Evolutionary conservation across 495 filamentous ascomycete genomes (phyloP).

Genomic region (Aspergillus homomorphus): DNA sequence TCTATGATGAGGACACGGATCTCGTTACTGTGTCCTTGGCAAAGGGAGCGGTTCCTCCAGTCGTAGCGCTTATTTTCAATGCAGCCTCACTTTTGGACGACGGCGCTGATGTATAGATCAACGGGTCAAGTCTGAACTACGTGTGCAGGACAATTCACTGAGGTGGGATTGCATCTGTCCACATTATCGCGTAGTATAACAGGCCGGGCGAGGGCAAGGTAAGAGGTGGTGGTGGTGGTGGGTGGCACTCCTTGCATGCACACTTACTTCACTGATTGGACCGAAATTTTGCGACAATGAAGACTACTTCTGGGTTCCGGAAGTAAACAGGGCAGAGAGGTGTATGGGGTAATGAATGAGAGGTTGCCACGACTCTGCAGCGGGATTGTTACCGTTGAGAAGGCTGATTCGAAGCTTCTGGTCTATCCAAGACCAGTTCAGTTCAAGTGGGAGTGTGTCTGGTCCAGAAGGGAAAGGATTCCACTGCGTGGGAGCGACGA

Average conservation of each 20-base stretch:
- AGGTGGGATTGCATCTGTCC: not conserved
- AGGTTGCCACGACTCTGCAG: not conserved
- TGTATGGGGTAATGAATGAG: not conserved
- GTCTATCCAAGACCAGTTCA: not conserved
- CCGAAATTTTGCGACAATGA: not conserved
- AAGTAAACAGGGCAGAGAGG: not conserved
- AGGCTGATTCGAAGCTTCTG: constrained; percentile 1
- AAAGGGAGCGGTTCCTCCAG: not conserved
- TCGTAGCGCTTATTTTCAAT: not conserved
- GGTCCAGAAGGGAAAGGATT: not conserved
- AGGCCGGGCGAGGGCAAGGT: not conserved
- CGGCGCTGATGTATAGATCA: not conserved
- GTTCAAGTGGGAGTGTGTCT: not conserved
- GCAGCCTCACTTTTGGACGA: not conserved
- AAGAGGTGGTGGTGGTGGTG: too few relatives aligned
- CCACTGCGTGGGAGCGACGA: constrained; percentile 5
- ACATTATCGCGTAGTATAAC: not conserved
- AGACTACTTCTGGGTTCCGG: not conserved
- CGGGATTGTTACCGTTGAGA: too few relatives aligned
- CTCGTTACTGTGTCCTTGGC: not conserved
- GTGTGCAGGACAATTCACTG: constrained; percentile 6
- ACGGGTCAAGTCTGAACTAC: not conserved
- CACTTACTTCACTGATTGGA: not conserved
- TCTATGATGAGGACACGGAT: not conserved
- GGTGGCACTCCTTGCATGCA: not conserved